Evolutionary conservation across 1,284 basidiomycete genomes (phyloP), one percentile per base, ranked within the genome.

Genomic region (Rhizoctonia solani): DNA sequence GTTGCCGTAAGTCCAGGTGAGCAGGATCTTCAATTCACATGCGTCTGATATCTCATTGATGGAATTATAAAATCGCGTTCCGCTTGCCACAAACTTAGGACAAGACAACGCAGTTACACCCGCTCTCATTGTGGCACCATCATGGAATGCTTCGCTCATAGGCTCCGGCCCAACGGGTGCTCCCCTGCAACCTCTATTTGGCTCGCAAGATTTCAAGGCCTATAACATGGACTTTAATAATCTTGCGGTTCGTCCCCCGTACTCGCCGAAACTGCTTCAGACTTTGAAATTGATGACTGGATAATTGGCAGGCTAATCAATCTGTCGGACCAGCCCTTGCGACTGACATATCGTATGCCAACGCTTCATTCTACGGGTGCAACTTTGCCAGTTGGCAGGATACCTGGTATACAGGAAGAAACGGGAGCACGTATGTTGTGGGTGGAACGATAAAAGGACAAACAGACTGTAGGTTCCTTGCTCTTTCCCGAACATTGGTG

Each of bases 171-270:
- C 58, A n/a, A 63, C 58, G 47, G 58, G 58, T 39, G 58, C 58
- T 19, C 58, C 58, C 6, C 47, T 63, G 9, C 59, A 65, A 23
- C 50, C 50, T 2, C 29, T 65, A 39, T 65, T 42, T 37, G 59
- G 59, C 9, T 65, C 49, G 8, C 71, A 73, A 8, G 81, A 88
- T 72, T 87, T 88, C 76, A 87, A 79, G 71, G 82, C 80, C 5
- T 88, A 88, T 72, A 88, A 88, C 71, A 83, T 89, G 70, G 80
- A 88, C 72, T 85, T 87, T 68, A 79, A 85, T 70, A 89, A 89
- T 71, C 79, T 82, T 67, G 86, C 85, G 16, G 86, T 87, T 69
- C 69, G 82, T 70, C 37, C 37, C 37, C 8, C 16, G 13, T 8
- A 3, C 11, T 30, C n/a, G n/a, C n/a, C n/a, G n/a, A n/a, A n/a